Evolutionary conservation across 2,329 filamentous ascomycete genomes (phyloP), one percentile per base, ranked within the genome.

Genomic region (Trichoderma cornu-damae): DNA sequence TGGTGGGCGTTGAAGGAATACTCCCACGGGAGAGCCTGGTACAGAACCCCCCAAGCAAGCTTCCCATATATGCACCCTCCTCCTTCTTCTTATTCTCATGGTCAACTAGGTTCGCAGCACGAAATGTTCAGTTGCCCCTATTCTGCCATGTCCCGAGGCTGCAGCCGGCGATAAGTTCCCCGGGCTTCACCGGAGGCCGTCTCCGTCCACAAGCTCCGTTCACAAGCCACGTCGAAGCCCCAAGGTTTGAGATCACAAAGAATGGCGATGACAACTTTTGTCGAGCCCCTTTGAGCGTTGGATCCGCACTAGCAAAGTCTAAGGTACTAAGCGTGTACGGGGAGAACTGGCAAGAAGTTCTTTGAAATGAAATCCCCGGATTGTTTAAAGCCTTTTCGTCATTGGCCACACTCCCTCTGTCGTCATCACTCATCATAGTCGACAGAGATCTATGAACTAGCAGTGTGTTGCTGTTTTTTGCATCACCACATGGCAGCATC

Each of bases 1-100:
- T 89, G 86, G 48, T 86, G 80, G n/a, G 83, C 80, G 59, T 85
- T 85, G 75, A 86, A 85, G 4, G 79, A 83, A 70, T 88, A 88
- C 55, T 85, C 82, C 77, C 82, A 86, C 0, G 84, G 79, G 7
- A 79, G 76, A 8, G 75, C 84, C 67, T 87, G 76, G 65, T 87
- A 87, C n/a, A n/a, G n/a, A n/a, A n/a, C n/a, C n/a, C n/a, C n/a
- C n/a, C n/a, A n/a, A n/a, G n/a, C n/a, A n/a, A n/a, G n/a, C n/a
- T n/a, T n/a, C n/a, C n/a, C n/a, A n/a, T n/a, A n/a, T n/a, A n/a
- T n/a, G n/a, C n/a, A n/a, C n/a, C n/a, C n/a, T n/a, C n/a, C n/a
- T n/a, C n/a, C n/a, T n/a, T n/a, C n/a, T n/a, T n/a, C n/a, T n/a
- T n/a, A n/a, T n/a, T n/a, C n/a, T n/a, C n/a, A n/a, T n/a, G n/a